Evolutionary conservation across 768 basidiomycete species (phyloP).

Genomic region (Gelatoporia subvermispora): DNA sequence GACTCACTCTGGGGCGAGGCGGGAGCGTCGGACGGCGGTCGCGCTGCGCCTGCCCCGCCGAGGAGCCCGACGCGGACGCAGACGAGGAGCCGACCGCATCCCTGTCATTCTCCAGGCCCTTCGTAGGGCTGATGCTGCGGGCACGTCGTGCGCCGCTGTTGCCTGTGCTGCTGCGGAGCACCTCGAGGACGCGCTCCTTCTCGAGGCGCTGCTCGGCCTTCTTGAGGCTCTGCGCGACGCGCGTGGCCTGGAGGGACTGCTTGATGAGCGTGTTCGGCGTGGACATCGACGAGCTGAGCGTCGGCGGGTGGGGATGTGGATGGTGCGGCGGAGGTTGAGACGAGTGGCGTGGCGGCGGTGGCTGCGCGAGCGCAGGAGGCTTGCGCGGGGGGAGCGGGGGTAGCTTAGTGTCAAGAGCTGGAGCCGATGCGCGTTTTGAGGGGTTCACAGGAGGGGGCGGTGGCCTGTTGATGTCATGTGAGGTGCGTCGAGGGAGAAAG

Average conservation of each 20-base stretch:
- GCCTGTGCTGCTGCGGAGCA: constrained; percentile 55
- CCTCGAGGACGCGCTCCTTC: constrained; percentile 63
- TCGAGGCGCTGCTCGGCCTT: constrained; percentile 64
- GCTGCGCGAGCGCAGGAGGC: constrained; percentile 24
- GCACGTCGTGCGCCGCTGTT: constrained; percentile 14
- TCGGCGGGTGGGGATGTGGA: constrained; percentile 2
- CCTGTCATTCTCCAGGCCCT: constrained; percentile 2
- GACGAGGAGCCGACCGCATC: constrained; percentile 10
- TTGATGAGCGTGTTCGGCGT: constrained; percentile 47
- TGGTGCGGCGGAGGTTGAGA: constrained; percentile 12
- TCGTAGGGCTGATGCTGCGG: constrained; percentile 18
- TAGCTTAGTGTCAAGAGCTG: constrained; percentile 8
- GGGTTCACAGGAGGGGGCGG: constrained; percentile 6
- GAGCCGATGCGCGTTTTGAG: constrained; percentile 4
- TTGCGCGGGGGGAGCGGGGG: constrained; percentile 55
- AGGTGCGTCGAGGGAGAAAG: constrained; percentile 29
- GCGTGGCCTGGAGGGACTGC: constrained; percentile 70
- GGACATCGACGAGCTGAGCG: constrained; percentile 12
- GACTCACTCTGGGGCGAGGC: constrained; percentile 30
- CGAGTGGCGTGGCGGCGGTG: constrained; percentile 36
- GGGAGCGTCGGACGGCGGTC: constrained; percentile 30
- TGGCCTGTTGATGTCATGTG: constrained; percentile 13
- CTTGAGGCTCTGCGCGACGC: constrained; percentile 66
- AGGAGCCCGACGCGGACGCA: constrained; percentile 10
- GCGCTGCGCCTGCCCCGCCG: constrained; percentile 1